Evolutionary conservation across 495 filamentous ascomycete genomes (phyloP).

Genomic region (Talaromyces trachyspermus): DNA sequence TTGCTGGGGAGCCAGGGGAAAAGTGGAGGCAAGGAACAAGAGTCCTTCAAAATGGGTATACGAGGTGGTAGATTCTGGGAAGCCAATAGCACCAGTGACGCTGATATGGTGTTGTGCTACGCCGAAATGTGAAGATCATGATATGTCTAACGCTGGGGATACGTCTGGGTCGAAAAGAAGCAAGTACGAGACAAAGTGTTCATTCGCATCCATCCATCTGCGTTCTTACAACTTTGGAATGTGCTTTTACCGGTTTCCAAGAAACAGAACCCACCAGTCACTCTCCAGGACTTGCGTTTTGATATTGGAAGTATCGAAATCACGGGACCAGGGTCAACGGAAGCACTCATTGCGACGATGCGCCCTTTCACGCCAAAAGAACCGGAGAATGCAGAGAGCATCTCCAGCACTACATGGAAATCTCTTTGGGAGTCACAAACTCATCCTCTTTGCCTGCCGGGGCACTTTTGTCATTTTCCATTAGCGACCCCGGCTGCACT

Average conservation of each 20-base stretch:
- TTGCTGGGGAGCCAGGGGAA: constrained; percentile 53
- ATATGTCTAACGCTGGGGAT: constrained; percentile 25
- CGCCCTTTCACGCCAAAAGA: constrained; percentile 40
- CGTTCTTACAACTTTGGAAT: constrained; percentile 78
- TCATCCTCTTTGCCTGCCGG: constrained; percentile 67
- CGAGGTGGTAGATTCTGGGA: constrained; percentile 44
- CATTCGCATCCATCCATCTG: constrained; percentile 79
- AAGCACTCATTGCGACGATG: constrained; percentile 67
- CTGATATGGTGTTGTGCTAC: constrained; percentile 55
- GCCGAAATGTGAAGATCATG: constrained; percentile 22
- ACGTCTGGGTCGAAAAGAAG: constrained; percentile 13
- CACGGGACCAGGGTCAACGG: constrained; percentile 74
- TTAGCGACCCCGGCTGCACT: constrained; percentile 74
- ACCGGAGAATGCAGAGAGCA: constrained; percentile 20
- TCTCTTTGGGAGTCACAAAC: constrained; percentile 65
- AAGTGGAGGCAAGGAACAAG: constrained; percentile 73
- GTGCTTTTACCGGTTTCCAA: constrained; percentile 64
- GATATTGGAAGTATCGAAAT: constrained; percentile 93
- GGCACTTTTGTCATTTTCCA: constrained; percentile 62
- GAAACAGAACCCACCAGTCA: constrained; percentile 61
- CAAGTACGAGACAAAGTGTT: constrained; percentile 42
- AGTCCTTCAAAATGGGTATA: constrained; percentile 61
- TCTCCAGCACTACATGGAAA: constrained; percentile 51
- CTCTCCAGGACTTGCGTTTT: constrained; percentile 83
- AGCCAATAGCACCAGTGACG: constrained; percentile 66